Percentiles rank a stretch among this genome's conserved stretches.
phyloP scores from a whole-genome alignment of 495 filamentous ascomycete species.

The Bathelium albidoporum region DNA sequence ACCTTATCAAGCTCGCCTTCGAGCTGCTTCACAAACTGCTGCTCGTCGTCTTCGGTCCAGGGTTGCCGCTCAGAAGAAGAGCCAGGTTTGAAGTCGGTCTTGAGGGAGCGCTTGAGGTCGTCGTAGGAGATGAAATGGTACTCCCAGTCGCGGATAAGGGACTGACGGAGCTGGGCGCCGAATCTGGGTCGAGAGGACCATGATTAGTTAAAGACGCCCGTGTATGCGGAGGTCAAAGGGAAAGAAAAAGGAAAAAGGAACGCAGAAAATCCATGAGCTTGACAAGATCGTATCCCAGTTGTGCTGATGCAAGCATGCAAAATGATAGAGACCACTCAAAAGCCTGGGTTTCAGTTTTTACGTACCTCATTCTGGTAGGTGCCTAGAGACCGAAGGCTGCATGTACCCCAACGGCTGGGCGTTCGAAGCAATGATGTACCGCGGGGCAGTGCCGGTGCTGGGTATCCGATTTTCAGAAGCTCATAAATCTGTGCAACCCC shows the following conservation, averaged over 20 bases:
- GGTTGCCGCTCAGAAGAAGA: conserved; percentile 47
- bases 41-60: conserved; percentile 92
- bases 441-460: neutral
- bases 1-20: conserved; percentile 94
- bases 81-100: conserved; percentile 52
- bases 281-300: no score
- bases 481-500: neutral
- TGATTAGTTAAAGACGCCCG: neutral
- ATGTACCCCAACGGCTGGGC: neutral
- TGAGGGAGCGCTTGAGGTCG: conserved; percentile 78
- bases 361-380: neutral
- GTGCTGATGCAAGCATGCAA: neutral
- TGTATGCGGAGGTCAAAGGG: neutral
- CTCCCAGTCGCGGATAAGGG: conserved; percentile 87
- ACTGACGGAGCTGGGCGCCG: conserved; percentile 87
- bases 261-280: no score
- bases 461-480: no score
- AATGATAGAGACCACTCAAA: neutral
- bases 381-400: neutral
- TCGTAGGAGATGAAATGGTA: conserved; percentile 98
- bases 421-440: neutral
- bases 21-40: conserved; percentile 71
- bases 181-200: conserved; percentile 49
- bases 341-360: neutral
- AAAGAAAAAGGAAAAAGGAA: no score